Percentiles rank a stretch among this genome's conserved stretches.
Evolutionary conservation across 768 basidiomycete species (phyloP).

Genomic region (Pisolithus microcarpus): DNA sequence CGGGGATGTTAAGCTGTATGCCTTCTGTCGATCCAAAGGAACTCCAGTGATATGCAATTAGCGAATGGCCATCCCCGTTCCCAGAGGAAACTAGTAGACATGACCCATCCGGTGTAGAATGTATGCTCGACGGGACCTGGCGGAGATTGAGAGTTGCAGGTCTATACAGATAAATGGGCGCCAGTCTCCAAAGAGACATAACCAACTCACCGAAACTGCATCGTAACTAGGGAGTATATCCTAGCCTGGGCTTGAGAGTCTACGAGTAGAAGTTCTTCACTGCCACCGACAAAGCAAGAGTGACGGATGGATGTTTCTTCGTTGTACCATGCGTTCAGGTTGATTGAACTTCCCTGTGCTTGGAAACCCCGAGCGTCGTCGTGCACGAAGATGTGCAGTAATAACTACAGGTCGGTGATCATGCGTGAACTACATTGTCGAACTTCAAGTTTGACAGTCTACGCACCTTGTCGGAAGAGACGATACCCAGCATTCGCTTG

Average conservation of each 20-base stretch:
- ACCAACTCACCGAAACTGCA: constrained; percentile 39
- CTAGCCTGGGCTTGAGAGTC: constrained; percentile 34
- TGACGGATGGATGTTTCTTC: constrained; percentile 21
- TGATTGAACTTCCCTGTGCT: constrained; percentile 31
- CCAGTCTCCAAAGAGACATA: neutral
- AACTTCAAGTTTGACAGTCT: neutral
- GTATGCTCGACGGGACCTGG: constrained; percentile 22
- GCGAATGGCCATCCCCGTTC: constrained; percentile 5
- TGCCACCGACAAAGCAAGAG: constrained; percentile 36
- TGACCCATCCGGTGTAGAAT: constrained; percentile 43
- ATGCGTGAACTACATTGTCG: neutral
- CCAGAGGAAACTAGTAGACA: constrained; percentile 33
- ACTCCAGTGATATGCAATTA: constrained; percentile 42
- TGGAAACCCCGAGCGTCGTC: constrained; percentile 38
- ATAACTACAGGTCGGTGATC: constrained; percentile 12
- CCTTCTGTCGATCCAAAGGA: constrained; percentile 44
- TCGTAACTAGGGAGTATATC: constrained; percentile 41
- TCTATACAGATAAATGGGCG: constrained; percentile 17
- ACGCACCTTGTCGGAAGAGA: constrained; percentile 32
- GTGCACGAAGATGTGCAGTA: constrained; percentile 37
- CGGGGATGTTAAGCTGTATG: constrained; percentile 26
- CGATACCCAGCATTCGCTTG: constrained; percentile 37
- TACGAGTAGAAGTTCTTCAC: constrained; percentile 42
- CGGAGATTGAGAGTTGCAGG: constrained; percentile 35
- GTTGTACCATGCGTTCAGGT: constrained; percentile 37